These are phyloP conservation scores for Lactarius indigo DNA, from an alignment of 768 basidiomycete genomes.

Conservation along the genomic window DNA sequence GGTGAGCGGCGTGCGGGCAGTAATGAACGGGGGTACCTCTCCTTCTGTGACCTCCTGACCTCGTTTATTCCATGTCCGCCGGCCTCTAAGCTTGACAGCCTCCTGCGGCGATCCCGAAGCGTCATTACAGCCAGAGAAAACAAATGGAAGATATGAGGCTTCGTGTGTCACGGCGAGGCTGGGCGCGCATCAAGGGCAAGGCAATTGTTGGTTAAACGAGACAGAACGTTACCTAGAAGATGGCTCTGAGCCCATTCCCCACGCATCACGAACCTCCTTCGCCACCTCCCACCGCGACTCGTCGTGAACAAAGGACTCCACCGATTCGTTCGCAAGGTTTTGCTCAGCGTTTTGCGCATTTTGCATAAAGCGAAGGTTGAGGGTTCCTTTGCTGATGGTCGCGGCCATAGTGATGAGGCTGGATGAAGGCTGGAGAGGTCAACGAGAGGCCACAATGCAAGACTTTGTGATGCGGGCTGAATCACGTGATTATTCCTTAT, in stretches of 20 bases:
- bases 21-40: slow-evolving; percentile 9
- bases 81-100: slow-evolving; percentile 19
- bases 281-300: slow-evolving; percentile 24
- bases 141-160: slow-evolving; percentile 25
- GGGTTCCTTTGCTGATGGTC: slow-evolving; percentile 23
- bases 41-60: slow-evolving; percentile 23
- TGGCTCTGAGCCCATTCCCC: slow-evolving; percentile 15
- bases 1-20: not conserved
- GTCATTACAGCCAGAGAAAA: slow-evolving; percentile 16
- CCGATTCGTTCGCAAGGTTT: not conserved
- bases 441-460: not conserved
- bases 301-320: slow-evolving; percentile 7
- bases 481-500: not conserved
- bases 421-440: not conserved
- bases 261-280: slow-evolving; percentile 16
- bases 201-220: not conserved
- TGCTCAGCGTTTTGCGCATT: slow-evolving; percentile 11
- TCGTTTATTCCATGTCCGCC: slow-evolving; percentile 26
- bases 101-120: slow-evolving; percentile 20
- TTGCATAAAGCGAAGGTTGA: slow-evolving; percentile 26
- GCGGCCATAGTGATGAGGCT: slow-evolving; percentile 12
- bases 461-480: not conserved
- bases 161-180: slow-evolving; percentile 22
- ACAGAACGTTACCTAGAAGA: slow-evolving; percentile 12
- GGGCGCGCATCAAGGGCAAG: not conserved